A percentile compares a stretch with the other conserved stretches of the same genome.
These are phyloP conservation scores for Lentinus tigrinus DNA, from an alignment of 768 basidiomycete species.

Conservation along the genomic window DNA sequence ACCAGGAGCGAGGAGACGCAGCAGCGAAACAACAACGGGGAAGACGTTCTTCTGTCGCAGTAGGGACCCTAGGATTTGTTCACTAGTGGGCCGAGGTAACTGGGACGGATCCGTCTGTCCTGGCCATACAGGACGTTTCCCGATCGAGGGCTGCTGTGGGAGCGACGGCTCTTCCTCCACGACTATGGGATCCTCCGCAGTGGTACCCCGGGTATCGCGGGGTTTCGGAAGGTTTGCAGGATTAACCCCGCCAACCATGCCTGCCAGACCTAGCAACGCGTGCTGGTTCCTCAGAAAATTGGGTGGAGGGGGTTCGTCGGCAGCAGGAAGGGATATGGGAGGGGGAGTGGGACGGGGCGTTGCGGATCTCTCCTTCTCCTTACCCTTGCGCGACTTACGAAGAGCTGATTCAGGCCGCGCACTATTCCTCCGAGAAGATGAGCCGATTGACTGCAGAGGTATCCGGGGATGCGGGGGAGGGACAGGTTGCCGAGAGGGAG, in stretches of 20 bases:
- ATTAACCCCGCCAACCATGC: constrained; percentile 64
- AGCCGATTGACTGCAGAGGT: not conserved
- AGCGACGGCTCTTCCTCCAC: constrained; percentile 53
- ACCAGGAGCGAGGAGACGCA: constrained; percentile 54
- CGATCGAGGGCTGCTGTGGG: constrained; percentile 15
- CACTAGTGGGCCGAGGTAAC: constrained; percentile 50
- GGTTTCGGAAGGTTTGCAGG: constrained; percentile 47
- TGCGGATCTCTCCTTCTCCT: constrained; percentile 32
- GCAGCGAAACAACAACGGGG: constrained; percentile 60
- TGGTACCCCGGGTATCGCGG: constrained; percentile 48
- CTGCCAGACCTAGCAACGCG: constrained; percentile 70
- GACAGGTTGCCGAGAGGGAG: constrained; percentile 30
- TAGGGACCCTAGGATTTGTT: constrained; percentile 60
- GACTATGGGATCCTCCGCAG: constrained; percentile 65
- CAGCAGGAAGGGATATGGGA: constrained; percentile 61
- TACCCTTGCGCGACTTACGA: constrained; percentile 31
- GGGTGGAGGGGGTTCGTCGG: constrained; percentile 56
- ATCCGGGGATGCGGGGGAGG: not conserved
- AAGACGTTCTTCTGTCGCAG: constrained; percentile 65
- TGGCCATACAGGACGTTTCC: constrained; percentile 28
- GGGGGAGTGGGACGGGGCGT: constrained; percentile 51
- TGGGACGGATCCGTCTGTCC: constrained; percentile 38
- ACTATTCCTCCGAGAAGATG: constrained; percentile 10
- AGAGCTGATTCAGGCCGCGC: constrained; percentile 21
- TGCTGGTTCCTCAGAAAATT: constrained; percentile 76